phyloP scores from a whole-genome alignment of 2,329 filamentous ascomycete species.

The Colletotrichum zoysiae region DNA sequence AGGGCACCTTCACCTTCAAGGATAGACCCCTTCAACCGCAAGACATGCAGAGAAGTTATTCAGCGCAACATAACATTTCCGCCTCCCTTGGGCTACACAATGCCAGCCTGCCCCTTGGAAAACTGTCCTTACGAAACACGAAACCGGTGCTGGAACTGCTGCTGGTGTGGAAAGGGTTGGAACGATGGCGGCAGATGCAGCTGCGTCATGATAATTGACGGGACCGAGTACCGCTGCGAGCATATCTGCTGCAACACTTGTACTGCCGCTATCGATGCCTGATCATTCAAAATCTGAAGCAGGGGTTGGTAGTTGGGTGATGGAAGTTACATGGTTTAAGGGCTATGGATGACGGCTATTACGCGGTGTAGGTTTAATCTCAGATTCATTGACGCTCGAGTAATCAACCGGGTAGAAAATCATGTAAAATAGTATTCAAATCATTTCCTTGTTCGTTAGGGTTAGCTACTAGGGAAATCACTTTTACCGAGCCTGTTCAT shows the following conservation, averaged over 20 bases:
- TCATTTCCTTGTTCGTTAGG: not conserved
- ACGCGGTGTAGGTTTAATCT: not conserved
- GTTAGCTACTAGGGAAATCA: not conserved
- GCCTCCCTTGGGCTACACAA: slow-evolving; percentile 58
- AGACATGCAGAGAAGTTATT: slow-evolving; percentile 58
- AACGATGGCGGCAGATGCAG: slow-evolving; percentile 64
- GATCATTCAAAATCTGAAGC: not conserved
- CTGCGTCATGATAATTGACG: slow-evolving; percentile 66
- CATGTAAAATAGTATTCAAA: not conserved
- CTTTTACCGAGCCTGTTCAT: not conserved
- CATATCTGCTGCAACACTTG: slow-evolving; percentile 67
- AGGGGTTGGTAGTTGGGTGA: no score
- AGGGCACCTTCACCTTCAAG: slow-evolving; percentile 52
- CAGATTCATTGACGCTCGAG: not conserved
- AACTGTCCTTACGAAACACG: slow-evolving; percentile 64
- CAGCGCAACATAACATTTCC: slow-evolving; percentile 61
- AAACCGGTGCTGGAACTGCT: slow-evolving; percentile 66
- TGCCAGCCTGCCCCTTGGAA: slow-evolving; percentile 59
- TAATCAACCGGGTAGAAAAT: not conserved
- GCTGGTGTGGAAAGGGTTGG: slow-evolving; percentile 67
- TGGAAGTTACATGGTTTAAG: not conserved
- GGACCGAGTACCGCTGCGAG: slow-evolving; percentile 63
- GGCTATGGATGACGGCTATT: not conserved
- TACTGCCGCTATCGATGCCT: slow-evolving; percentile 55
- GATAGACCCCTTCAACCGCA: slow-evolving; percentile 46